phyloP scores from a whole-genome alignment of 139 green algal genomes.

The Chlamydomonas schloesseri region DNA sequence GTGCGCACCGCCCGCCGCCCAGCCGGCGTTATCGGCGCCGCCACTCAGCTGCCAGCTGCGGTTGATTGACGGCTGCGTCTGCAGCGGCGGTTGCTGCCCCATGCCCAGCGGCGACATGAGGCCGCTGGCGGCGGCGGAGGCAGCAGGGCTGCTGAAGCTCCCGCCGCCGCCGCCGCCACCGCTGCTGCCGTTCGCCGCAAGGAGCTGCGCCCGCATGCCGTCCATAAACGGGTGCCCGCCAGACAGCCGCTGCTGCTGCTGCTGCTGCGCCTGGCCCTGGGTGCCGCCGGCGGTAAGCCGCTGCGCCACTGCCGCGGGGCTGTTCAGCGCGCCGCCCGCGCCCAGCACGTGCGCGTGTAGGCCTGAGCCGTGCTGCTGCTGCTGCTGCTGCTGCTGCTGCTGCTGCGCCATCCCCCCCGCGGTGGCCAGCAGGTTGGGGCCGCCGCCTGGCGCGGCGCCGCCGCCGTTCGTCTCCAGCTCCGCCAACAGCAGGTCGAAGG shows the following conservation, averaged over 20 bases:
- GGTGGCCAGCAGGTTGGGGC: background rate
- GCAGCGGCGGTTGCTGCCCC: background rate
- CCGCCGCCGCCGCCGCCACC: background rate
- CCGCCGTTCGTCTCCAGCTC: constrained; percentile 5
- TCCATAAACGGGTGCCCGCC: background rate
- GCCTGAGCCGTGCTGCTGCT: background rate
- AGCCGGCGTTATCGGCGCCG: background rate
- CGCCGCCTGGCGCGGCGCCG: too few species aligned
- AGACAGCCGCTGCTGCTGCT: background rate
- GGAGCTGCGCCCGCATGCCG: background rate
- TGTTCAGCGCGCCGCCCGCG: background rate
- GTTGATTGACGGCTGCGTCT: background rate
- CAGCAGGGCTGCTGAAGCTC: constrained; percentile 19
- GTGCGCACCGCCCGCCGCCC: background rate
- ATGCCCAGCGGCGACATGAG: constrained; percentile 8
- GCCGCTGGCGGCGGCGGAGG: constrained; percentile 2
- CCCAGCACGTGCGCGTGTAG: too few species aligned
- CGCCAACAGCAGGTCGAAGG: background rate
- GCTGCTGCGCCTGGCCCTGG: background rate
- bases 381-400: background rate
- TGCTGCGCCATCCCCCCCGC: background rate
- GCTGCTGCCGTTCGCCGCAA: too few species aligned
- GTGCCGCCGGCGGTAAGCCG: too few species aligned
- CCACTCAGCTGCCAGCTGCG: background rate
- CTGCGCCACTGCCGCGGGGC: background rate